phyloP scores from a whole-genome alignment of 345 rosid species.

The Eucalyptus globulus region DNA sequence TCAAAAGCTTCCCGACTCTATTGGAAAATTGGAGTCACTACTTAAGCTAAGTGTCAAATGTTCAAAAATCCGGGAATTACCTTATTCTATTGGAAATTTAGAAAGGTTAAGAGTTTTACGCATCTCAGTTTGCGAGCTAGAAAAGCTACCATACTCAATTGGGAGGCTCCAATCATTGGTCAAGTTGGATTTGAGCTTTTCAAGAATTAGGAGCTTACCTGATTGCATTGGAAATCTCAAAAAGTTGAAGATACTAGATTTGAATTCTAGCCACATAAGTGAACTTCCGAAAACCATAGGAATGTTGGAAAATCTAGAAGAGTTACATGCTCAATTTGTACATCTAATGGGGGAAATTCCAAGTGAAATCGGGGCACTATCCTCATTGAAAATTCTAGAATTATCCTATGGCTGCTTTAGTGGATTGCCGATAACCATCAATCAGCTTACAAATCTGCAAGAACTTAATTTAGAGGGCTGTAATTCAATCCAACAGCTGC shows the following conservation, averaged over 20 bases:
- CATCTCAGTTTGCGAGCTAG: accelerated
- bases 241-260: background rate
- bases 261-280: background rate
- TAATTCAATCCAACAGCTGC: background rate
- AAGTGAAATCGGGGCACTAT: background rate
- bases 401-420: background rate
- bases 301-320: background rate
- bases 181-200: background rate
- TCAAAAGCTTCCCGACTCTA: background rate
- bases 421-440: background rate
- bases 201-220: background rate
- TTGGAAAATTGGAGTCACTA: background rate
- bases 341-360: background rate
- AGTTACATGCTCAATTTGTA: background rate
- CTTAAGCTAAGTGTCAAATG: accelerated
- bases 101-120: background rate
- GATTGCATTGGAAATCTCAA: background rate
- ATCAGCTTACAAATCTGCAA: background rate
- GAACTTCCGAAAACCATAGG: background rate
- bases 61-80: background rate
- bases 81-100: background rate
- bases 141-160: background rate
- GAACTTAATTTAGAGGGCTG: background rate
- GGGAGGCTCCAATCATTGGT: background rate
- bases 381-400: background rate